A percentile compares a stretch with the other conserved stretches of the same genome.
These are phyloP conservation scores for Globisporangium canariense DNA, from an alignment of 352 stramenopile species.

Conservation along the genomic window DNA sequence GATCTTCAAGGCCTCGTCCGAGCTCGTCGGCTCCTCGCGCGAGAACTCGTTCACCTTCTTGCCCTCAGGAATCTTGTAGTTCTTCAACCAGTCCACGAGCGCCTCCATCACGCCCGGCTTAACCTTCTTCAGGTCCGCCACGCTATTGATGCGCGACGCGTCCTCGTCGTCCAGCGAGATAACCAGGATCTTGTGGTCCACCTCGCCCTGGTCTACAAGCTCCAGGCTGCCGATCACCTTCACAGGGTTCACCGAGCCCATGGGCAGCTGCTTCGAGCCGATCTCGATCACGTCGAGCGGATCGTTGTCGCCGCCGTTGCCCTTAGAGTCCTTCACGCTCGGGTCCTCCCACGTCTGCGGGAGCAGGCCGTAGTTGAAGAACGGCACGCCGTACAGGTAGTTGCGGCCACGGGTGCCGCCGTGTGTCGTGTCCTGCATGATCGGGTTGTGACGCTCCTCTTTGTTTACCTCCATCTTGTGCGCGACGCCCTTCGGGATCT, in stretches of 20 bases:
- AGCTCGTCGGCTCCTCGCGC: conserved; percentile 57
- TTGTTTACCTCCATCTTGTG: conserved; percentile 99
- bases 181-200: conserved; percentile 98
- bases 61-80: conserved; percentile 98
- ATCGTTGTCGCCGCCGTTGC: conserved; percentile 98
- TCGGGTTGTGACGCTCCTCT: conserved; percentile 92
- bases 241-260: conserved; percentile 95
- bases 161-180: conserved; percentile 90
- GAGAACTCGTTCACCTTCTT: conserved; percentile 94
- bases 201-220: conserved; percentile 98
- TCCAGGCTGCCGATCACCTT: conserved; percentile 97
- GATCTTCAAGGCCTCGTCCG: conserved; percentile 58
- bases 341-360: conserved; percentile 99
- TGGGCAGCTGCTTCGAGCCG: conserved; percentile 85
- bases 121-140: conserved; percentile 89
- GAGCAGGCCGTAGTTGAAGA: conserved; percentile 99
- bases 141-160: conserved; percentile 74
- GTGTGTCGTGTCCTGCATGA: conserved; percentile 99
- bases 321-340: conserved; percentile 67
- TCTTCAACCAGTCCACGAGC: conserved; percentile 96
- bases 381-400: conserved; percentile 96
- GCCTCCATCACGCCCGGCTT: conserved; percentile 90
- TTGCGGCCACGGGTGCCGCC: conserved; percentile 91
- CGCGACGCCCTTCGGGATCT: conserved; percentile 97
- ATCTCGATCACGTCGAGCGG: conserved; percentile 99